Evolutionary conservation across 139 green algal species (phyloP), one percentile per base, ranked within the genome.

Genomic region (Nannochloris sp.): DNA sequence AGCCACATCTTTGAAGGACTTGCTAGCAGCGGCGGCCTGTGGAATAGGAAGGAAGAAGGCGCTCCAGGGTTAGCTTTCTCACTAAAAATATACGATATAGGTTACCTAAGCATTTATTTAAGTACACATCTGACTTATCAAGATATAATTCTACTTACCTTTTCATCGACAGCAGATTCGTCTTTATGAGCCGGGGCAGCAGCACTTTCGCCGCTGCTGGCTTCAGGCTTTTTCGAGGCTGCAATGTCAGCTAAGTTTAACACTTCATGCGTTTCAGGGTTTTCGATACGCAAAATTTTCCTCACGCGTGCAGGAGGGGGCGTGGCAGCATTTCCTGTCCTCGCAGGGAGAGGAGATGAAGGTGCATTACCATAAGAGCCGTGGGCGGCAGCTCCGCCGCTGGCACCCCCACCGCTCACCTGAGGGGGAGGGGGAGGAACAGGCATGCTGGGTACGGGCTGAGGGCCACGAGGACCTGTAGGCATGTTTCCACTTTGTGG

Each of bases 241-340:
- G 36, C 37, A 38, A 70, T 36, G 12, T 71, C 51, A 1, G 46
- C 46, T 9, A 75, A 48, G 34, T 75, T 48, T 32, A 75, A 32
- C 39, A 39, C 53, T 53, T 70, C 37, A 27, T 75, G 68, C 7
- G 68, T 75, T 19, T 60, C 29, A 14, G 68, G 68, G 36, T 75
- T 53, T 37, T 75, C 68, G 32, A 75, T 59, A 19, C 53, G 25
- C 51, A 75, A 47, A 38, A 75, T 71, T 48, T 66, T 75, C 42
- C 38, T 64, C 19, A 57, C 27, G 14, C 64, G 27, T 27, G 30
- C 34, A 19, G 31, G 57, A 9, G 44, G 44, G 6, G 67, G 51
- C 0, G 46, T 54, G 29, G 27, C 36, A 0, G 42, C 13, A 4
- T 8, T 31, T 4, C 30, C 19, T n/a, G 55, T 13, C 36, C 57